Conservation (phyloP, 2,329 filamentous ascomycete species). For the Talaromyces sp. region DNA sequence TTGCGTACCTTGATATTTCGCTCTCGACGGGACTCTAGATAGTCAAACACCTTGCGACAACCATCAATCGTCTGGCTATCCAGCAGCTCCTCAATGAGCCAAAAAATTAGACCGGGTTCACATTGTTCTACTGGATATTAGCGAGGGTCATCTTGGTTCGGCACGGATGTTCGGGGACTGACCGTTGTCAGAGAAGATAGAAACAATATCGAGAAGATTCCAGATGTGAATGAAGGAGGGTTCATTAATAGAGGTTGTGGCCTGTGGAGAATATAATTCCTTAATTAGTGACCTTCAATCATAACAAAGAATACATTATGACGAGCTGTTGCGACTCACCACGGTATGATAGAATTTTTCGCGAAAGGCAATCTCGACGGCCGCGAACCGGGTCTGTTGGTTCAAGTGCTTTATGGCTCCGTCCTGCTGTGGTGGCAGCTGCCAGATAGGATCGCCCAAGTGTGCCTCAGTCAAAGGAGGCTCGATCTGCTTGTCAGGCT, state of each 20-base stretch:
- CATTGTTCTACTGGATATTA: constrained; percentile 53
- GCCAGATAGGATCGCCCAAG: constrained; percentile 43
- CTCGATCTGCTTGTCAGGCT: constrained; percentile 66
- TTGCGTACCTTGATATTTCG: constrained; percentile 72
- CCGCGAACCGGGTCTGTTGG: constrained; percentile 62
- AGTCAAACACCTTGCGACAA: constrained; percentile 90
- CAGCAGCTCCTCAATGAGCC: constrained; percentile 89
- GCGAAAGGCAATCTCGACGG: constrained; percentile 82
- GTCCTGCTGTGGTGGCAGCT: constrained; percentile 35
- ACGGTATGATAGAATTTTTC: constrained; percentile 78
- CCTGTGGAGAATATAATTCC: constrained; percentile 49
- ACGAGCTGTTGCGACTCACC: constrained; percentile 61
- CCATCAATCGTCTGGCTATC: constrained; percentile 94
- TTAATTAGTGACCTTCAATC: neutral
- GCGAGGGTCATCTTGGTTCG: constrained; percentile 6
- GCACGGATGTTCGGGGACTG: constrained; percentile 47
- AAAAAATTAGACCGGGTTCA: constrained; percentile 81
- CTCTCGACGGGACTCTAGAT: constrained; percentile 89
- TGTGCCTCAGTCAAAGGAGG: constrained; percentile 73
- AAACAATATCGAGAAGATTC: constrained; percentile 92
- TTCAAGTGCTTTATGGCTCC: constrained; percentile 41
- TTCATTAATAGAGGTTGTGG: constrained; percentile 73
- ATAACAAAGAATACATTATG: neutral
- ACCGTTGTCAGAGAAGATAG: constrained; percentile 81
- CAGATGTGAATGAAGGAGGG: constrained; percentile 81